phyloP scores from a whole-genome alignment of 257 asterid genomes.

The Ligustrum vulgare region DNA sequence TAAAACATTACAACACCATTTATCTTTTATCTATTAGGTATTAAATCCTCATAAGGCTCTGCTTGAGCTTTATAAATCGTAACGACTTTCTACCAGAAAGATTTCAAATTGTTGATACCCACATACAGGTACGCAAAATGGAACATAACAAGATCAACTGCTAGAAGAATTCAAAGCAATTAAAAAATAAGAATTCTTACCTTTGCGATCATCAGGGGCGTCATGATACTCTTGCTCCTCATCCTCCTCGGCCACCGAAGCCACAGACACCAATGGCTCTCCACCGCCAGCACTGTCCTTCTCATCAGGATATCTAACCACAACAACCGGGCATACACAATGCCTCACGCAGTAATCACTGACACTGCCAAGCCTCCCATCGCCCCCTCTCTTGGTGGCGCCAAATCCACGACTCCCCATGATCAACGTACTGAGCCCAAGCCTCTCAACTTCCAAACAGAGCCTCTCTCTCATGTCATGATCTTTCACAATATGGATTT shows the following conservation, averaged over 20 bases:
- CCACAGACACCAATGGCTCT: constrained; percentile 61
- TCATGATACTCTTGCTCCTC: constrained; percentile 76
- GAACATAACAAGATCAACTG: not conserved
- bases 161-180: not conserved
- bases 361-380: constrained; percentile 88
- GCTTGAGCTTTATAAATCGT: not conserved
- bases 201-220: constrained; percentile 70
- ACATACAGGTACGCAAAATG: not conserved
- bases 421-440: constrained; percentile 72
- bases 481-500: constrained; percentile 88
- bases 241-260: constrained; percentile 40
- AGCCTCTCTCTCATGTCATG: constrained; percentile 91
- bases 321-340: constrained; percentile 95
- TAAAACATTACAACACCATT: not conserved
- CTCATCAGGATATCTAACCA: constrained; percentile 78
- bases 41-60: not conserved
- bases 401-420: constrained; percentile 96
- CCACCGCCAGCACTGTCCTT: constrained; percentile 42
- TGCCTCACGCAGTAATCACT: constrained; percentile 98
- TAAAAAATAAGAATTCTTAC: constrained; percentile 21
- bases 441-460: constrained; percentile 85
- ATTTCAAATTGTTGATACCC: not conserved
- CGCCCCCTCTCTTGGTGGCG: constrained; percentile 68
- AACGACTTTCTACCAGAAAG: not conserved
- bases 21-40: not conserved